phyloP scores from a whole-genome alignment of 352 stramenopile genomes.

The Albugo candida region DNA sequence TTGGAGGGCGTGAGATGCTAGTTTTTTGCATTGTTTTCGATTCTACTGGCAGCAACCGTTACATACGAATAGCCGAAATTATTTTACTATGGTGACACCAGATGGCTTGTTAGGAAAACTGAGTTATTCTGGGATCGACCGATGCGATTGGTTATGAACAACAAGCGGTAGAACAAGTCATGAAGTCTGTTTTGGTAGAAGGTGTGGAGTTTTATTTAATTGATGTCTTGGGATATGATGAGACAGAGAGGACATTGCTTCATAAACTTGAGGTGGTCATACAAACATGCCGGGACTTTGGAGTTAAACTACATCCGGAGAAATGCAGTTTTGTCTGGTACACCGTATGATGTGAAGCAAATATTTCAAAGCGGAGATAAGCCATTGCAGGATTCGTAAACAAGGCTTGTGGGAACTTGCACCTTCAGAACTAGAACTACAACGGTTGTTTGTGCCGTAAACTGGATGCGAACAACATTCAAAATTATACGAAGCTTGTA shows the following conservation, averaged over 20 bases:
- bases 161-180: background rate
- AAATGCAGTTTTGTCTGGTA: slow-evolving; percentile 12
- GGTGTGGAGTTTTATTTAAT: slow-evolving; percentile 13
- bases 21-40: slow-evolving; percentile 3
- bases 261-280: slow-evolving; percentile 6
- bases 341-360: slow-evolving; percentile 9
- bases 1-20: background rate
- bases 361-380: slow-evolving; percentile 8
- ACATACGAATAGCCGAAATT: background rate
- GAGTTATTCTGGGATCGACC: slow-evolving; percentile 6
- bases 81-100: slow-evolving; percentile 7
- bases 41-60: slow-evolving; percentile 4
- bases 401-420: slow-evolving; percentile 11
- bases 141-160: slow-evolving; percentile 12
- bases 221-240: slow-evolving; percentile 12
- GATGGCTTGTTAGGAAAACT: slow-evolving; percentile 6
- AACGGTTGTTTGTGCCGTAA: slow-evolving; percentile 10
- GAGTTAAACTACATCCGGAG: slow-evolving; percentile 15
- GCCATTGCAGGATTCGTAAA: slow-evolving; percentile 7
- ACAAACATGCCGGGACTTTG: slow-evolving; percentile 4
- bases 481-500: background rate
- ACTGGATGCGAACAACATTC: slow-evolving; percentile 10
- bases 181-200: slow-evolving; percentile 2
- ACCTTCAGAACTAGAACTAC: slow-evolving; percentile 1
- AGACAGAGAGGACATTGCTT: slow-evolving; percentile 3